phyloP scores from a whole-genome alignment of 768 basidiomycete species.

The Neoboletus magnificus region DNA sequence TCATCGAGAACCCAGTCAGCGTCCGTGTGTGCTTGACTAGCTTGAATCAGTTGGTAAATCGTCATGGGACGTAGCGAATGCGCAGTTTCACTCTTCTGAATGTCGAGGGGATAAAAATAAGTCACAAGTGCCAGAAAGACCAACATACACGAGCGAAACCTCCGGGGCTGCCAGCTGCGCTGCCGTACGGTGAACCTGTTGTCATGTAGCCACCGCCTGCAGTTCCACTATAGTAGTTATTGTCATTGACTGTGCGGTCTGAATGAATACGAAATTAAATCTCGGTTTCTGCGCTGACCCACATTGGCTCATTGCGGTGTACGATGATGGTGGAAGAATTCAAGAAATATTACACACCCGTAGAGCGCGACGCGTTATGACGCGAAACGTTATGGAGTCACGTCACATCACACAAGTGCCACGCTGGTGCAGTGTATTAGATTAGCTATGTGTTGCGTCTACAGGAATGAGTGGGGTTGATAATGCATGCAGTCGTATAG shows the following conservation, averaged over 20 bases:
- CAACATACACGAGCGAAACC: slow-evolving; percentile 42
- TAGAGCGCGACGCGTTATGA: slow-evolving; percentile 22
- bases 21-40: slow-evolving; percentile 82
- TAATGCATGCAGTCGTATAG: slow-evolving; percentile 5
- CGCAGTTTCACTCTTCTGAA: slow-evolving; percentile 36
- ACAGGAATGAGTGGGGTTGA: slow-evolving; percentile 29
- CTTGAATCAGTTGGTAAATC: slow-evolving; percentile 68
- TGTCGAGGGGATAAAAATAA: neutral
- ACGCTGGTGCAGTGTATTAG: neutral
- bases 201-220: slow-evolving; percentile 58
- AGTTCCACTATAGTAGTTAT: slow-evolving; percentile 41
- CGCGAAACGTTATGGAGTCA: slow-evolving; percentile 27
- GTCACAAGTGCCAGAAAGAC: neutral
- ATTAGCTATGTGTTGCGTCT: slow-evolving; percentile 10
- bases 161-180: slow-evolving; percentile 58
- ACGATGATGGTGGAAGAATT: neutral
- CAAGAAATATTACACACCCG: neutral
- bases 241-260: slow-evolving; percentile 24
- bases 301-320: slow-evolving; percentile 45
- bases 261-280: slow-evolving; percentile 3
- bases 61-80: slow-evolving; percentile 71
- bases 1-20: slow-evolving; percentile 87
- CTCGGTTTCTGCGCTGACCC: slow-evolving; percentile 1
- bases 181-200: slow-evolving; percentile 57
- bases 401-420: slow-evolving; percentile 8